phyloP scores from a whole-genome alignment of 1,284 basidiomycete species.

The Ustilago xerochloae region DNA sequence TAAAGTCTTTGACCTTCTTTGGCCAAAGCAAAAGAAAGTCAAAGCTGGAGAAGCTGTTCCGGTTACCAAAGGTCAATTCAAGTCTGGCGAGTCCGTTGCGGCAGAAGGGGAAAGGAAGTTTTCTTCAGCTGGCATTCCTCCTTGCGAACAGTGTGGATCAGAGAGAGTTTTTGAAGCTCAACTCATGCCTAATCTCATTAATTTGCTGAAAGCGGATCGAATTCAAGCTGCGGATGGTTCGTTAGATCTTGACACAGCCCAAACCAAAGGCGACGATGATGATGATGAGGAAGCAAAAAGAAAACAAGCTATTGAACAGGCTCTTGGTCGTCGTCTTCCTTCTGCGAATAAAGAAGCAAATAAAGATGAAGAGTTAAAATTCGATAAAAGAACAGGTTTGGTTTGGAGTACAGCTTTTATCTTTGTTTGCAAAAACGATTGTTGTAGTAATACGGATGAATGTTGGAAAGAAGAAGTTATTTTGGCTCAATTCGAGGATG shows the following conservation, averaged over 20 bases:
- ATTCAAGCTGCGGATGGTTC: constrained; percentile 35
- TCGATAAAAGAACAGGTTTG: constrained; percentile 50
- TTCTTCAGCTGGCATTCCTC: constrained; percentile 34
- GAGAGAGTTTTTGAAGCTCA: constrained; percentile 64
- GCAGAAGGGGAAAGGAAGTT: not conserved
- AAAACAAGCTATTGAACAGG: constrained; percentile 54
- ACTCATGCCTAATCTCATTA: constrained; percentile 67
- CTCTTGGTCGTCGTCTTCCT: constrained; percentile 52
- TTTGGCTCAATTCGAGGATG: constrained; percentile 57
- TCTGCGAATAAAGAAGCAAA: not conserved
- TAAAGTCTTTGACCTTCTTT: constrained; percentile 51
- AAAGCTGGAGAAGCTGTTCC: constrained; percentile 17
- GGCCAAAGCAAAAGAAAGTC: constrained; percentile 37
- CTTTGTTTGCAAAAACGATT: constrained; percentile 61
- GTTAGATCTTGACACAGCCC: not conserved
- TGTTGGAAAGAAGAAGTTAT: constrained; percentile 57
- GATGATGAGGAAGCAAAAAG: constrained; percentile 31
- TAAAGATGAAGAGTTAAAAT: not conserved
- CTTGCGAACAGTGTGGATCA: constrained; percentile 55
- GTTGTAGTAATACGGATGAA: constrained; percentile 36
- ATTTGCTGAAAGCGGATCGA: constrained; percentile 49
- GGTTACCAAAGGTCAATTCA: constrained; percentile 35
- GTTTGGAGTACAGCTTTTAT: constrained; percentile 64
- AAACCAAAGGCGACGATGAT: not conserved
- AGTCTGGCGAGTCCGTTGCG: not conserved